Evolutionary conservation across 768 basidiomycete species (phyloP), one percentile per base, ranked within the genome.

Genomic region (Austroboletus festivus): DNA sequence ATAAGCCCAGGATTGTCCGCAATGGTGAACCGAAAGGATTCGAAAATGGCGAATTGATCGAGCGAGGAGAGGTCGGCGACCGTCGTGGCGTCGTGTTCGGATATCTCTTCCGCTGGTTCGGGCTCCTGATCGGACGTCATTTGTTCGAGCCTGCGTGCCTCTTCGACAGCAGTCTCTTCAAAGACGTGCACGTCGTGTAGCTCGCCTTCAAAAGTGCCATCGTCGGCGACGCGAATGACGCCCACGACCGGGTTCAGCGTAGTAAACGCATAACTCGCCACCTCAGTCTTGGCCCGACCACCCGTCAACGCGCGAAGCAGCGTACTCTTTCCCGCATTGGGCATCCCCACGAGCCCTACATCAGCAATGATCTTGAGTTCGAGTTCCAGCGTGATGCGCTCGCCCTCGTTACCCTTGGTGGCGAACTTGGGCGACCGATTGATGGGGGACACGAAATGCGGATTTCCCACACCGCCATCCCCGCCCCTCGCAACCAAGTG

Each of bases 1-100:
- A 98, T 84, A 38, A 98, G 82, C 8, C 96, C 96, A 0, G 96
- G 96, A 62, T 97, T 98, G 70, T 99, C 96, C 31, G 93, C 90
- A 55, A 99, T 84, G 13, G 93, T 96, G 74, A 98, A 96, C 10
- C 96, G 81, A 65, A 91, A 86, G 5, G 74, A 69, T 67, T 98
- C 94, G 37, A 73, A 73, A 26, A 80, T 57, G 58, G 84, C 79
- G 50, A 84, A 85, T 31, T 70, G 69, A 57, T 79, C 58, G 11
- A 68, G 60, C 31, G 56, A 43, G 20, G 65, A 50, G 1, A 57
- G 52, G 38, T 56, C 50, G 9, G 52, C 44, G 13, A 44, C 7
- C 28, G 7, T 16, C 20, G 30, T 8, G 2, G 48, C 31, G 8
- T 21, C 13, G 3, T 16, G 21, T 24, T 30, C 35, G 13, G 6